Evolutionary conservation across 805 yeast species (phyloP).

Genomic region (Teunomyces atbi): DNA sequence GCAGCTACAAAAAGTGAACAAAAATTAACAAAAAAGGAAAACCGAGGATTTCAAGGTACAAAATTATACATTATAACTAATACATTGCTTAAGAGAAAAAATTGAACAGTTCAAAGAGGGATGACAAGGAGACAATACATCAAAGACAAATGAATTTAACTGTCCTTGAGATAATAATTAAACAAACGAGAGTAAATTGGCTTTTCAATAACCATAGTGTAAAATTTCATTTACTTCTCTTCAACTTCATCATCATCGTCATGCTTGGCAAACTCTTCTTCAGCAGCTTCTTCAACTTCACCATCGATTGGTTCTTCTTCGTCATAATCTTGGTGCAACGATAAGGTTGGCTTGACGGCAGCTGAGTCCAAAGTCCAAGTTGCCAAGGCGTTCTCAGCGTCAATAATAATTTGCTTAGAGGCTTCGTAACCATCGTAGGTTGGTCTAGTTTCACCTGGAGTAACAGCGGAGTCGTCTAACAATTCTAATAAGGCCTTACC

Average conservation of each 20-base stretch:
- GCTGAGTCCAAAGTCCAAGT: conserved; percentile 84
- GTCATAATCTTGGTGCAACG: conserved; percentile 61
- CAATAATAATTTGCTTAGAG: conserved; percentile 81
- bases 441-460: conserved; percentile 91
- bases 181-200: not conserved
- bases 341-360: conserved; percentile 76
- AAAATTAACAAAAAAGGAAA: not conserved
- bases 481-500: conserved; percentile 84
- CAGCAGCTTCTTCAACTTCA: conserved; percentile 48
- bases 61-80: not conserved
- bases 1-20: too few relatives aligned
- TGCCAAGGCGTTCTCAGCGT: conserved; percentile 79
- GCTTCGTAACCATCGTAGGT: conserved; percentile 89
- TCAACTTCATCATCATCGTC: conserved; percentile 30
- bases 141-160: not conserved
- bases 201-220: not conserved
- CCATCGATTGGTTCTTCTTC: conserved; percentile 48
- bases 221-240: conserved; percentile 4
- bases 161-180: not conserved
- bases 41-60: not conserved
- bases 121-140: not conserved
- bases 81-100: conserved; percentile 3
- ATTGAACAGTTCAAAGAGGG: not conserved
- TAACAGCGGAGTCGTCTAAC: conserved; percentile 80
- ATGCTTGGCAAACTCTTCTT: conserved; percentile 53